Percentiles rank a stretch among this genome's conserved stretches.
These are phyloP conservation scores for Paecilomyces dactylethromorphus DNA, from an alignment of 2,329 filamentous ascomycete genomes.

Conservation along the genomic window DNA sequence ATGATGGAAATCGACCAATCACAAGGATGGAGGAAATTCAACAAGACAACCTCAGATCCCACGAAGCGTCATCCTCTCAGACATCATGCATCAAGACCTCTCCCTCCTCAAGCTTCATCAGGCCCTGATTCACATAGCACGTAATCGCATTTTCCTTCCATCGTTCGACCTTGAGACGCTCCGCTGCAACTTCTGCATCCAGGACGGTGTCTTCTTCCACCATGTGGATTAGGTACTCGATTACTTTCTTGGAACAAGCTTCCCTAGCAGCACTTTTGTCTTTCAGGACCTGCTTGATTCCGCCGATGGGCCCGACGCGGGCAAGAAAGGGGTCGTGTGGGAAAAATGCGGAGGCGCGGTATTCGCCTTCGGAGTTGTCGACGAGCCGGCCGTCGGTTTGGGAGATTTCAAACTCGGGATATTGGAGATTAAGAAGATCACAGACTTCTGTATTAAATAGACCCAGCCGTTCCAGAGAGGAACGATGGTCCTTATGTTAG, in stretches of 20 bases:
- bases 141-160: background rate
- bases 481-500: background rate
- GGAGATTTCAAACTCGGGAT: slow-evolving; percentile 12
- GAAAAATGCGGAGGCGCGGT: slow-evolving; percentile 16
- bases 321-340: slow-evolving; percentile 19
- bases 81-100: background rate
- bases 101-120: background rate
- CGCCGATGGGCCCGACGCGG: slow-evolving; percentile 21
- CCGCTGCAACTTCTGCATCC: slow-evolving; percentile 3
- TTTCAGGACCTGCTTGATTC: slow-evolving; percentile 6
- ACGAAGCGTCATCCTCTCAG: background rate
- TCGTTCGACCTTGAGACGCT: slow-evolving; percentile 3
- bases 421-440: slow-evolving; percentile 14
- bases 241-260: slow-evolving; percentile 17
- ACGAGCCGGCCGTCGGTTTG: slow-evolving; percentile 5
- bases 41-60: background rate
- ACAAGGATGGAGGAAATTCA: too few relatives aligned
- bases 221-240: slow-evolving; percentile 21
- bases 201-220: slow-evolving; percentile 18
- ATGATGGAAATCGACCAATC: too few relatives aligned
- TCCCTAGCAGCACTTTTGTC: slow-evolving; percentile 9
- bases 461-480: background rate
- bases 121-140: background rate
- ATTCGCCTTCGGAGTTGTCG: slow-evolving; percentile 8
- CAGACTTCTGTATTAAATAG: slow-evolving; percentile 13